phyloP scores from a whole-genome alignment of 1,284 basidiomycete genomes.

The Naganishia sp. region DNA sequence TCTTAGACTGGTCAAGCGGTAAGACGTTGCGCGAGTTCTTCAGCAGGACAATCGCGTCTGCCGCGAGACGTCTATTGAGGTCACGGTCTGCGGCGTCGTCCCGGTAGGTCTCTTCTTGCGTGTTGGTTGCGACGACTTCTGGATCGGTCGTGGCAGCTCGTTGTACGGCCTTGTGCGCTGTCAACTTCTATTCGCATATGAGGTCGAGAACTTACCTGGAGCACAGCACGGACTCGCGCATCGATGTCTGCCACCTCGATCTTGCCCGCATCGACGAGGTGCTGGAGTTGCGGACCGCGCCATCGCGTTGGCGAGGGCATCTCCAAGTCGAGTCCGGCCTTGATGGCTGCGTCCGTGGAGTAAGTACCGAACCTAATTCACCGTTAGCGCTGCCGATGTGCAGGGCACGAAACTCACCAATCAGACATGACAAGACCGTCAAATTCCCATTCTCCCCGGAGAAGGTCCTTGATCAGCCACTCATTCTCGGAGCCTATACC shows the following conservation, averaged over 20 bases:
- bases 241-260: conserved; percentile 66
- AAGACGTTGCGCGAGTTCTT: conserved; percentile 67
- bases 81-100: conserved; percentile 38
- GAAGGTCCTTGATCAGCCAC: conserved; percentile 60
- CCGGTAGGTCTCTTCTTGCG: conserved; percentile 30
- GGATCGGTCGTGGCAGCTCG: conserved; percentile 64
- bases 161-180: conserved; percentile 58
- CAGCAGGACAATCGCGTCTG: conserved; percentile 69
- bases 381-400: not conserved
- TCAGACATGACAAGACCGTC: conserved; percentile 65
- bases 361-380: conserved; percentile 65
- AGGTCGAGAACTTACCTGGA: not conserved
- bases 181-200: no score
- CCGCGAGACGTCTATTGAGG: conserved; percentile 66
- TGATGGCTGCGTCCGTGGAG: conserved; percentile 65
- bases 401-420: conserved; percentile 56
- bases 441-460: conserved; percentile 69
- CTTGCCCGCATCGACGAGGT: conserved; percentile 66
- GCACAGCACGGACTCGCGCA: conserved; percentile 58
- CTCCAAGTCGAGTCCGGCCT: conserved; percentile 75
- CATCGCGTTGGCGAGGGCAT: conserved; percentile 46
- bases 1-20: conserved; percentile 55
- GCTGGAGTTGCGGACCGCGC: conserved; percentile 57
- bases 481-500: conserved; percentile 61
- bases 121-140: conserved; percentile 71